Percentiles rank a stretch among this genome's conserved stretches.
Evolutionary conservation across 768 basidiomycete species (phyloP).

Genomic region (Neoboletus subvelutipes): DNA sequence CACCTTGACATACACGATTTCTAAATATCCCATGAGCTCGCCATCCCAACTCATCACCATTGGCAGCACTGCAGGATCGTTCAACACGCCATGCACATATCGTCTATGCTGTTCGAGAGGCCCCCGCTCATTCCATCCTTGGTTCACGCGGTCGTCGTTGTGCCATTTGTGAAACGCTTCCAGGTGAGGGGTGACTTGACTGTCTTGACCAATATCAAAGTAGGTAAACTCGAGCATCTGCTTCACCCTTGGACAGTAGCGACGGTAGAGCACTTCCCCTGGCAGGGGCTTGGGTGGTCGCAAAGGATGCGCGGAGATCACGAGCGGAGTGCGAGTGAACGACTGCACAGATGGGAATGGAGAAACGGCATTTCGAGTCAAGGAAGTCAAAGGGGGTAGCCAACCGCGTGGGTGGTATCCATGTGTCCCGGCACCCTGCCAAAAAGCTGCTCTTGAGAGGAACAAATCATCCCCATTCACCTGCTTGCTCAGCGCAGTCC

Average conservation of each 20-base stretch:
- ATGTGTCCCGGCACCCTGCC: conserved; percentile 49
- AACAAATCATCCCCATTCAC: conserved; percentile 31
- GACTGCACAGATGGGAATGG: conserved; percentile 39
- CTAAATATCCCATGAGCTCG: conserved; percentile 42
- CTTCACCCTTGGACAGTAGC: conserved; percentile 36
- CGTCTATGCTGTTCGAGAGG: conserved; percentile 42
- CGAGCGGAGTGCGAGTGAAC: conserved; percentile 46
- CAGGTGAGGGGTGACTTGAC: conserved; percentile 32
- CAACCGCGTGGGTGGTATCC: conserved; percentile 33
- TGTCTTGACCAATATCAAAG: conserved; percentile 24
- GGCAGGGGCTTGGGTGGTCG: conserved; percentile 46
- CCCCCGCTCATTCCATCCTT: conserved; percentile 47
- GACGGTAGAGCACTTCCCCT: conserved; percentile 41
- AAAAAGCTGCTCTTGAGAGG: conserved; percentile 44
- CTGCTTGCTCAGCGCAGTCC: conserved; percentile 6
- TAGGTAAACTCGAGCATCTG: conserved; percentile 31
- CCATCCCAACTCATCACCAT: conserved; percentile 50
- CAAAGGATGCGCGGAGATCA: conserved; percentile 53
- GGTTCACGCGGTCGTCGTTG: conserved; percentile 46
- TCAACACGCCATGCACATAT: conserved; percentile 37
- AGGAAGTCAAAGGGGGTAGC: conserved; percentile 34
- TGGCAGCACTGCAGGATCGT: conserved; percentile 40
- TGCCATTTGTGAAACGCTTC: conserved; percentile 50
- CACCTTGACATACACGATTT: conserved; percentile 48
- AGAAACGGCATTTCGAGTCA: conserved; percentile 18